Base-by-base conservation (phyloP, 305 asterid species). In the Fraxinus ornus region DNA sequence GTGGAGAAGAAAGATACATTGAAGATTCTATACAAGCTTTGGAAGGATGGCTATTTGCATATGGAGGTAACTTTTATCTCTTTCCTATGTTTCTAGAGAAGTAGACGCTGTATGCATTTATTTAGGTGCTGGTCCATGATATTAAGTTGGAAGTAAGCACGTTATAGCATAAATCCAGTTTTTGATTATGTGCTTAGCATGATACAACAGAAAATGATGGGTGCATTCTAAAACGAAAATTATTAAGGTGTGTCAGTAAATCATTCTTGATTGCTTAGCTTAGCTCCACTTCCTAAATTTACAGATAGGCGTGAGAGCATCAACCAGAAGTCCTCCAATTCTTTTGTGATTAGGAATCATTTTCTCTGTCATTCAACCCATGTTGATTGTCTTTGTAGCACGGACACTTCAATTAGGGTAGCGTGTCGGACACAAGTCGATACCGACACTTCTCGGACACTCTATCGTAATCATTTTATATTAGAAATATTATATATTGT, bases 31-130 rank as follows among this genome's bases (percentile, higher is more conserved):
- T 88, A 84, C 91, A 88, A 82, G 86, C 94, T 94, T n/a, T 96
- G 98, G 98, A 92, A 92, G 86, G 97, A 92, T 81, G 92, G 89
- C 79, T 92, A 89, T 84, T 47, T 95, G 87, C 88, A 90, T 78
- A 93, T 95, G 94, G 93, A 94, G 97, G 98, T 95, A 89, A 78
- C 32, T 80, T 84, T 22, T 55, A 41, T 57, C 71, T 39, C 77
- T 13, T 26, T 47, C 44, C 79, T 37, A 6, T 78, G n/a, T 83
- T 80, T 85, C 66, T 73, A 24, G 30, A 60, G 5, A 78, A 66
- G n/a, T 66, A 66, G 73, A 22, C 21, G 28, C 44, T 57, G 64
- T 2, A 52, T 68, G 37, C 19, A 10, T 68, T 68, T 26, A 32
- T 32, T 70, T 30, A 70, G 39, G 4, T 17, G 37, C 41, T 70